Conservation (phyloP, 768 basidiomycete species). For the Amanita rubescens region DNA sequence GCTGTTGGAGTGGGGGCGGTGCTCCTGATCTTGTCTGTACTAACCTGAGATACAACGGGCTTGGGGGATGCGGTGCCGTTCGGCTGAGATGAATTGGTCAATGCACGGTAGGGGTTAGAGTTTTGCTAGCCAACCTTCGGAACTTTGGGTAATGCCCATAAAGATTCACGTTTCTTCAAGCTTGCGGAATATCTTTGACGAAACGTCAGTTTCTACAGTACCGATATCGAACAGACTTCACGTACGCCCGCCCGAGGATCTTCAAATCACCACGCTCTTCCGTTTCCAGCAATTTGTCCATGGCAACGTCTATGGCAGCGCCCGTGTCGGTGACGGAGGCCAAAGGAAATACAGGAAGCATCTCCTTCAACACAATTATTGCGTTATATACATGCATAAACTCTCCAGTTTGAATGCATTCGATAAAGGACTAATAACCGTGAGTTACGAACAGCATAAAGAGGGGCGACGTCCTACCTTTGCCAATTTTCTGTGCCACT, state of each 20-base stretch:
- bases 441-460: not conserved
- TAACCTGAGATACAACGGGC: slow-evolving; percentile 18
- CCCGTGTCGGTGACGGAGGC: slow-evolving; percentile 52
- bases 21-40: slow-evolving; percentile 9
- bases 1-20: not conserved
- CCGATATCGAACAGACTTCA: slow-evolving; percentile 9
- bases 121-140: slow-evolving; percentile 18
- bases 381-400: slow-evolving; percentile 98
- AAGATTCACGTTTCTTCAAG: slow-evolving; percentile 63
- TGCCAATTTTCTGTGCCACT: slow-evolving; percentile 77
- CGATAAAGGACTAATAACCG: slow-evolving; percentile 55
- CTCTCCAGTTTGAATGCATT: slow-evolving; percentile 79
- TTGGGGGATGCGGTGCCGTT: slow-evolving; percentile 27
- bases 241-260: slow-evolving; percentile 71
- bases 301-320: slow-evolving; percentile 44
- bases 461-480: slow-evolving; percentile 36
- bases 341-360: slow-evolving; percentile 83
- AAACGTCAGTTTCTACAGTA: not conserved
- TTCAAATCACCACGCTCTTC: slow-evolving; percentile 84
- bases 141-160: slow-evolving; percentile 37
- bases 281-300: slow-evolving; percentile 60
- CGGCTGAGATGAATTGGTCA: slow-evolving; percentile 12
- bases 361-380: slow-evolving; percentile 89
- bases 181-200: slow-evolving; percentile 57
- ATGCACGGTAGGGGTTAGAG: not conserved